Base-by-base conservation (phyloP, 2,329 filamentous ascomycete species). In the Ceratocystis eucalypticola region DNA sequence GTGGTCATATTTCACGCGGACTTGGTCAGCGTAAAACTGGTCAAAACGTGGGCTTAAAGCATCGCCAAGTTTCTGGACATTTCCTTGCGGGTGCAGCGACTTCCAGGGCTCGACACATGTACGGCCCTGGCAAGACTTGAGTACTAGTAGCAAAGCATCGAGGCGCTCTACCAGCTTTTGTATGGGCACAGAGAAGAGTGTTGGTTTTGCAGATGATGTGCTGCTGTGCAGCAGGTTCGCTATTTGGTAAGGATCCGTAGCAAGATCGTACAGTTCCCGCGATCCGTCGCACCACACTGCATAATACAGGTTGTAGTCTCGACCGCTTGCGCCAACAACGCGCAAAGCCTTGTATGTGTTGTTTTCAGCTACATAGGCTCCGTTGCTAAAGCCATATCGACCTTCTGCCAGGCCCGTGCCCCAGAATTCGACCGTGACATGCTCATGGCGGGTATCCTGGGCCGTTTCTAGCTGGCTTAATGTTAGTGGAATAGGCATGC, bases 311-410 rank as follows among this genome's bases (percentile, higher is more conserved):
- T 77, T 81, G 67, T 84, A 85, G 22, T 28, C 20, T 17, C 10
- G 53, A n/a, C 41, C 59, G 0, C 77, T 70, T 0, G 75, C 74
- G 20, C 48, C 48, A 0, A 79, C 73, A 0, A 84, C 69, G 1
- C 82, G 77, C 0, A 84, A 64, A 0, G 74, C 77, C 68, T 84
- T 84, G 74, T 83, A 84, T 0, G 81, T 84, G 70, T 84, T 84
- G 67, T 76, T 76, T 5, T 67, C 65, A 46, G 63, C 33, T 8
- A 37, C 48, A 41, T 50, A 64, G 5, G 28, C 48, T 20, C 63
- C 50, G 3, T 46, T 45, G 30, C 37, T 48, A 20, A 64, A 67
- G 2, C 69, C 69, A 44, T 65, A 72, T 41, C 70, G 70, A 25
- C 72, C 71, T 69, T 76, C 74, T 1, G 71, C 71, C 15, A 72